Evolutionary conservation across 2,329 filamentous ascomycete genomes (phyloP).

Genomic region (Clathrospora elynae): DNA sequence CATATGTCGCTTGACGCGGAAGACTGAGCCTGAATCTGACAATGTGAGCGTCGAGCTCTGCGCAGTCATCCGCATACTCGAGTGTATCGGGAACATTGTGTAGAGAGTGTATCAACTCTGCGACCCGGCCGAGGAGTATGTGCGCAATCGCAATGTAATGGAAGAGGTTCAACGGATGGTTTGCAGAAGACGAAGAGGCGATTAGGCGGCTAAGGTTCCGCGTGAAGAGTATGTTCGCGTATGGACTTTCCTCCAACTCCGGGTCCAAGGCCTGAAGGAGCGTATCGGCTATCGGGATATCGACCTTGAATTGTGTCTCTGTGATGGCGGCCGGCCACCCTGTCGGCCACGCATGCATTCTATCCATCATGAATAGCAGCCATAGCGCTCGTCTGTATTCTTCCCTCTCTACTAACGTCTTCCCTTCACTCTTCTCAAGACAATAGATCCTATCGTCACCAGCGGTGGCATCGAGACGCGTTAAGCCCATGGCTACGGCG

Average conservation of each 20-base stretch:
- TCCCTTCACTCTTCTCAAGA: constrained; percentile 5
- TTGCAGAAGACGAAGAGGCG: constrained; percentile 7
- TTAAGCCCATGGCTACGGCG: constrained; percentile 1
- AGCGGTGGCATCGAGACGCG: neutral
- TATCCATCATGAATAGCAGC: constrained; percentile 41
- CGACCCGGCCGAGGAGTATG: constrained; percentile 35
- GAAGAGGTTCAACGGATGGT: constrained; percentile 25
- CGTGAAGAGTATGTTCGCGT: constrained; percentile 26
- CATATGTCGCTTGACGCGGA: constrained; percentile 28
- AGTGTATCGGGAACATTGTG: constrained; percentile 28
- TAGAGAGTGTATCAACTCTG: constrained; percentile 36
- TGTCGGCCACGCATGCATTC: constrained; percentile 29
- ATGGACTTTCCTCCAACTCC: neutral
- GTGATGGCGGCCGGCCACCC: constrained; percentile 37
- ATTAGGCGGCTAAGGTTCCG: constrained; percentile 30
- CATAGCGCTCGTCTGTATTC: constrained; percentile 39
- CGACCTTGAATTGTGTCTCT: constrained; percentile 40
- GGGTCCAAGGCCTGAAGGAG: constrained; percentile 28
- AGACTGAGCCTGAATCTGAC: constrained; percentile 37
- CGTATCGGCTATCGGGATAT: constrained; percentile 33
- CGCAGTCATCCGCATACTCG: constrained; percentile 32
- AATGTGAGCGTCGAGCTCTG: constrained; percentile 30
- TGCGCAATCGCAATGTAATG: constrained; percentile 34
- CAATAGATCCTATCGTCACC: neutral
- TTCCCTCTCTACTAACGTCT: constrained; percentile 30